phyloP scores from a whole-genome alignment of 2,329 filamentous ascomycete species.

The Plenodomus biglobosus region DNA sequence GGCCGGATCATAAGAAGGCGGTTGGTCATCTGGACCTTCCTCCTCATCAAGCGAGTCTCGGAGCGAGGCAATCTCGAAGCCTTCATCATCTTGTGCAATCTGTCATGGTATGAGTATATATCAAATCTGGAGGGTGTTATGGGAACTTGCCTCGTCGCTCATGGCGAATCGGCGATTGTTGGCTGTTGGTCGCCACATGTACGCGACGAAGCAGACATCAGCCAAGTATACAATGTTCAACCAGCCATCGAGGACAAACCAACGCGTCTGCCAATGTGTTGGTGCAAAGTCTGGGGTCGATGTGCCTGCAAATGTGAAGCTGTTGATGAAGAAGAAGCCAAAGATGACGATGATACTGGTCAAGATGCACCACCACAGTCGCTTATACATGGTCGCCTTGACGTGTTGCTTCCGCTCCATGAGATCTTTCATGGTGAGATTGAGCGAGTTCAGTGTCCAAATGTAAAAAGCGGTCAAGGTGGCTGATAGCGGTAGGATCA shows the following conservation, averaged over 20 bases:
- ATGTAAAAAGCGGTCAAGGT: slow-evolving; percentile 97
- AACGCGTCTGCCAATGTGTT: slow-evolving; percentile 94
- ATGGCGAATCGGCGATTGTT: slow-evolving; percentile 98
- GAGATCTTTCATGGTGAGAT: slow-evolving; percentile 94
- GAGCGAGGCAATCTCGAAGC: slow-evolving; percentile 94
- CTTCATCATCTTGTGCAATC: slow-evolving; percentile 97
- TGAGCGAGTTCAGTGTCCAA: slow-evolving; percentile 96
- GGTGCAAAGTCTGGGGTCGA: slow-evolving; percentile 88
- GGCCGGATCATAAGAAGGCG: slow-evolving; percentile 46
- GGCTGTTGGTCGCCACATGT: slow-evolving; percentile 92
- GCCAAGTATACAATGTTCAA: slow-evolving; percentile 93
- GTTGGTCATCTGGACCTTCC: slow-evolving; percentile 48
- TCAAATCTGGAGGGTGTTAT: not conserved
- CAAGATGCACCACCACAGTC: slow-evolving; percentile 97
- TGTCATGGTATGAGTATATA: slow-evolving; percentile 44
- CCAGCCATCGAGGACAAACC: slow-evolving; percentile 98
- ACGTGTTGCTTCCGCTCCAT: slow-evolving; percentile 88
- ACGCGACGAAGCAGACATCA: slow-evolving; percentile 90
- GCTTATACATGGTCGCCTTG: slow-evolving; percentile 96
- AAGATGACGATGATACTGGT: slow-evolving; percentile 93
- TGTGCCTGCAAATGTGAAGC: slow-evolving; percentile 86
- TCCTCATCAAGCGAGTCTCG: slow-evolving; percentile 72
- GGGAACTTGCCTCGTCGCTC: slow-evolving; percentile 77
- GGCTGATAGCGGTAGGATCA: slow-evolving; percentile 87
- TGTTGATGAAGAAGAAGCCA: slow-evolving; percentile 98